Percentiles rank a stretch among this genome's conserved stretches.
Evolutionary conservation across 2,329 filamentous ascomycete genomes (phyloP).

Genomic region (Scedosporium dehoogii): DNA sequence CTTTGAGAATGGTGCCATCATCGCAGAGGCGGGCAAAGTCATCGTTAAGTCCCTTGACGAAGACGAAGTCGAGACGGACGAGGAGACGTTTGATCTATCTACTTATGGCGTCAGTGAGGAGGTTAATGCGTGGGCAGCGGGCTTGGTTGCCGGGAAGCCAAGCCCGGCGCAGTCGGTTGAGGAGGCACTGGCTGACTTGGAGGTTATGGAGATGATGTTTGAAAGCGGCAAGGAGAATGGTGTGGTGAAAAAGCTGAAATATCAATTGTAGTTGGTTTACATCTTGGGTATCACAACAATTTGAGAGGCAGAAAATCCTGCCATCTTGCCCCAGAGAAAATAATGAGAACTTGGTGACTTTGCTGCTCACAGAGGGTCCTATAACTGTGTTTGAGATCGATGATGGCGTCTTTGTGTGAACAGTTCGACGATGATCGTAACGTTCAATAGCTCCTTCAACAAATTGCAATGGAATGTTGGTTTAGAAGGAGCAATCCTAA

Average conservation of each 20-base stretch:
- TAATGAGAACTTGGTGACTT: too few species aligned
- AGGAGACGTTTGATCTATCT: constrained; percentile 36
- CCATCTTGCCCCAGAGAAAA: too few species aligned
- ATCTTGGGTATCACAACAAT: too few species aligned
- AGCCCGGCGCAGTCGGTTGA: constrained; percentile 43
- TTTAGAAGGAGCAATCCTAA: neutral
- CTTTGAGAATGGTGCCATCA: constrained; percentile 48
- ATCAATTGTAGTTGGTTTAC: constrained; percentile 17
- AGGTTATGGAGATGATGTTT: constrained; percentile 44
- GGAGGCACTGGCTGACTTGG: constrained; percentile 50
- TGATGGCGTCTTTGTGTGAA: too few species aligned
- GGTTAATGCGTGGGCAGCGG: constrained; percentile 50
- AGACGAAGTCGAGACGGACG: constrained; percentile 5
- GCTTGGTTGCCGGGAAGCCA: constrained; percentile 33
- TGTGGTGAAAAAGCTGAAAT: constrained; percentile 26
- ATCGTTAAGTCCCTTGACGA: constrained; percentile 22
- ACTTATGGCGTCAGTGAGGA: constrained; percentile 45
- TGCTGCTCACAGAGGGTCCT: too few species aligned
- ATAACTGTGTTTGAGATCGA: too few species aligned
- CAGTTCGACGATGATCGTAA: too few species aligned
- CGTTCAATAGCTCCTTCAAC: neutral
- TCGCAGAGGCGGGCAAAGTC: constrained; percentile 32
- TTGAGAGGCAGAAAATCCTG: too few species aligned
- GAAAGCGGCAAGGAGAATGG: constrained; percentile 25
- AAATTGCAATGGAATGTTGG: neutral